A percentile compares a stretch with the other conserved stretches of the same genome.
These are phyloP conservation scores for Parastagonospora nodorum DNA, from an alignment of 2,329 filamentous ascomycete genomes.

Conservation along the genomic window DNA sequence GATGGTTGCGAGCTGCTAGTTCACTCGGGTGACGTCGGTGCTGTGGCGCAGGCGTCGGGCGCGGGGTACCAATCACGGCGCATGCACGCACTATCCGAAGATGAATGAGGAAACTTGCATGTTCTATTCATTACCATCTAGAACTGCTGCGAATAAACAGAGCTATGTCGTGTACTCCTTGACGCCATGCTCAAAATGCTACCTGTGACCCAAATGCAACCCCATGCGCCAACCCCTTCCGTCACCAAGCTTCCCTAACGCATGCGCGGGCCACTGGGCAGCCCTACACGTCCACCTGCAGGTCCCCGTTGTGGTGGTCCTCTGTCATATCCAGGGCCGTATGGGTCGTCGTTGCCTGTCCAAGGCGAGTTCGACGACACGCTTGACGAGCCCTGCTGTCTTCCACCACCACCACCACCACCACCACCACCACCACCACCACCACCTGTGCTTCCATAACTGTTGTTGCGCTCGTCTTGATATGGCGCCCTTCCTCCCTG, in stretches of 20 bases:
- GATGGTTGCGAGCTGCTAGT: conserved; percentile 17
- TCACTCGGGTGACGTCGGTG: conserved; percentile 11
- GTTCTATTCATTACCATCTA: background rate
- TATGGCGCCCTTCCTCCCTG: conserved; percentile 8
- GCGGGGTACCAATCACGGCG: background rate
- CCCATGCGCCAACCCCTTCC: conserved; percentile 22
- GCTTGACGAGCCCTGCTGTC: conserved; percentile 33
- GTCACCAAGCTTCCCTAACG: conserved; percentile 21
- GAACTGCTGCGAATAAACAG: background rate
- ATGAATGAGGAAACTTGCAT: background rate
- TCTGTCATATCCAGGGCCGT: conserved; percentile 33
- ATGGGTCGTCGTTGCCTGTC: conserved; percentile 39
- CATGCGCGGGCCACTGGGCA: conserved; percentile 48
- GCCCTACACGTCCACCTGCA: conserved; percentile 40
- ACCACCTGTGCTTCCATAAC: conserved; percentile 31
- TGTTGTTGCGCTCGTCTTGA: conserved; percentile 36
- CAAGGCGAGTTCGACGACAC: conserved; percentile 42
- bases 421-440: conserved; percentile 29
- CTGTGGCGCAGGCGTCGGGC: conserved; percentile 8
- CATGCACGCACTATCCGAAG: background rate
- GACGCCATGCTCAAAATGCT: conserved; percentile 1
- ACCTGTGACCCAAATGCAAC: conserved; percentile 8
- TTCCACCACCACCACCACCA: conserved; percentile 28
- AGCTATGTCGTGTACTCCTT: background rate
- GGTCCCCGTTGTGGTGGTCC: conserved; percentile 31